phyloP scores from a whole-genome alignment of 371 early-diverging fungal species.

The Rhizopus microsporus region DNA sequence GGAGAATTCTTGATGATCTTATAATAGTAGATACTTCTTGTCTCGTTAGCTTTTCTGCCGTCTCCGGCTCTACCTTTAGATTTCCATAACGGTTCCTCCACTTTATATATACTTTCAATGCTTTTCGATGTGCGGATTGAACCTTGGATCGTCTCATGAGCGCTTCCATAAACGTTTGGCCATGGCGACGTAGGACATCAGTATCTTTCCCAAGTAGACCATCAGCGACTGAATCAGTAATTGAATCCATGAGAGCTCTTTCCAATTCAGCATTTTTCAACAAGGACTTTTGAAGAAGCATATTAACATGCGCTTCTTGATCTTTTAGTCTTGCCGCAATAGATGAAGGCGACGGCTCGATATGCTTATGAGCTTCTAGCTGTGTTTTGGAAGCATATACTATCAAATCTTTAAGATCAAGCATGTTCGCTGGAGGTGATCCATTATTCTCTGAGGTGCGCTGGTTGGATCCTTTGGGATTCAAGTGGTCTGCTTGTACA shows the following conservation, averaged over 20 bases:
- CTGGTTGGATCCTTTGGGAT: slow-evolving; percentile 5
- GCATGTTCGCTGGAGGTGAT: slow-evolving; percentile 17
- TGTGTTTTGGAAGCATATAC: slow-evolving; percentile 15
- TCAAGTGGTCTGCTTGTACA: slow-evolving; percentile 5
- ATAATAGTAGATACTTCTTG: slow-evolving; percentile 59
- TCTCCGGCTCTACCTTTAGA: slow-evolving; percentile 33
- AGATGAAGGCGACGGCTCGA: slow-evolving; percentile 1
- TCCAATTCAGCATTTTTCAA: slow-evolving; percentile 38
- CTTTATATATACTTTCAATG: slow-evolving; percentile 57
- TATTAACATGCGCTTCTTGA: slow-evolving; percentile 21
- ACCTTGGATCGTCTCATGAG: slow-evolving; percentile 49
- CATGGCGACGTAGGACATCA: slow-evolving; percentile 61
- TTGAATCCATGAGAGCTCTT: slow-evolving; percentile 50
- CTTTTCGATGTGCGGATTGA: slow-evolving; percentile 59
- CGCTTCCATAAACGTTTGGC: slow-evolving; percentile 58
- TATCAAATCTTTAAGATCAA: slow-evolving; percentile 31
- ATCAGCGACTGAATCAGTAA: slow-evolving; percentile 40
- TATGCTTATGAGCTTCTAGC: slow-evolving; percentile 8
- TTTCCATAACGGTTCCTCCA: slow-evolving; percentile 59
- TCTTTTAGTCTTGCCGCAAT: slow-evolving; percentile 4
- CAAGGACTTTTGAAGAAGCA: slow-evolving; percentile 22
- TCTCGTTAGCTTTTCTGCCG: slow-evolving; percentile 45
- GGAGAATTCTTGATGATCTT: slow-evolving; percentile 61
- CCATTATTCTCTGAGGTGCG: slow-evolving; percentile 9
- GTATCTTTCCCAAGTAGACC: slow-evolving; percentile 34